Evolutionary conservation across 257 asterid genomes (phyloP).

Genomic region (Fraxinus quadrangulata): DNA sequence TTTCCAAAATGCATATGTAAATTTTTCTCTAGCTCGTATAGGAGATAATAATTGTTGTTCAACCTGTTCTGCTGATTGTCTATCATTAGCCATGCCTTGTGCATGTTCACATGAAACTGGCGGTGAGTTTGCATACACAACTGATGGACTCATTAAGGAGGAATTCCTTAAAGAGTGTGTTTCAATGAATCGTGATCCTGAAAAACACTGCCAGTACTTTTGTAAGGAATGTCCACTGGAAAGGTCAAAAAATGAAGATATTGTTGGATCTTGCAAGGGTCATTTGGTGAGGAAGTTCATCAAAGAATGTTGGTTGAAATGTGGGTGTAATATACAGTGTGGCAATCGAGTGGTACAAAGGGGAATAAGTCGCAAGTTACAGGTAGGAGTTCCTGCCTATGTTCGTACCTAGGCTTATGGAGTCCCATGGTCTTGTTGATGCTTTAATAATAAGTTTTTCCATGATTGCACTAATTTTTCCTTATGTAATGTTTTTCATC

Average conservation of each 20-base stretch:
- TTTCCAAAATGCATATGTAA: conserved; percentile 70
- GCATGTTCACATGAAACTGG: conserved; percentile 78
- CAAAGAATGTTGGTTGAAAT: conserved; percentile 95
- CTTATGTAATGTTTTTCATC: conserved; percentile 23
- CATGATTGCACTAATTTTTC: conserved; percentile 7
- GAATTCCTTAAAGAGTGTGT: conserved; percentile 69
- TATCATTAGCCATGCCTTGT: conserved; percentile 62
- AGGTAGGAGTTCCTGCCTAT: conserved; percentile 48
- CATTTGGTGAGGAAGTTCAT: conserved; percentile 81
- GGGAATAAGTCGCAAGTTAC: conserved; percentile 75
- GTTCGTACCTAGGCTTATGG: conserved; percentile 5
- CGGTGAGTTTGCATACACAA: conserved; percentile 79
- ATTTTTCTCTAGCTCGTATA: conserved; percentile 72
- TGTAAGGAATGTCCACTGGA: conserved; percentile 93
- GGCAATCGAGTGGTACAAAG: conserved; percentile 97
- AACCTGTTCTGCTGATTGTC: conserved; percentile 75
- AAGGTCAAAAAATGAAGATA: conserved; percentile 61
- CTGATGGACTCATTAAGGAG: conserved; percentile 76
- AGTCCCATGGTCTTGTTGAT: neutral
- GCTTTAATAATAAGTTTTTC: neutral
- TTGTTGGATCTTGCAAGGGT: conserved; percentile 81
- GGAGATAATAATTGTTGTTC: conserved; percentile 65
- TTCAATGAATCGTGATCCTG: conserved; percentile 78
- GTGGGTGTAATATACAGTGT: conserved; percentile 82
- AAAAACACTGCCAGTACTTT: conserved; percentile 58